Evolutionary conservation across 805 yeast genomes (phyloP), one percentile per base, ranked within the genome.

Genomic region (Yueomyces sp.): DNA sequence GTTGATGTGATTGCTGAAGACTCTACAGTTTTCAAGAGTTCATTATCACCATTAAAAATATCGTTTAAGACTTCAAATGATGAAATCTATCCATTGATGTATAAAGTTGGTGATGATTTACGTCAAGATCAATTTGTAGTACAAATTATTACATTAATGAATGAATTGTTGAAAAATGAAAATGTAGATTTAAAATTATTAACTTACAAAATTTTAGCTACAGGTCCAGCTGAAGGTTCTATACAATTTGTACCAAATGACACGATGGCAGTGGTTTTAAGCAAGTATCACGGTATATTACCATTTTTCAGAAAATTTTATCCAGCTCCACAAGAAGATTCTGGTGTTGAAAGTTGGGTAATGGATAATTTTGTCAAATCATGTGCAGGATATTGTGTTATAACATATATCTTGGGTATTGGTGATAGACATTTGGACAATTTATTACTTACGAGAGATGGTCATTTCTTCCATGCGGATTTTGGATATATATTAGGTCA

Each of bases 381-480:
- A 3, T 86, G 96, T 59, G 96, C 99, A 28, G 99, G 98, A 0
- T 92, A 92, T 57, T 92, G 96, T 67, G 97, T 92, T 1, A 84
- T 92, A 28, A 92, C 98, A 0, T 92, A 92, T 54, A 66, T 92
- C 6, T 65, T 92, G 11, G 99, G 98, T 4, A 96, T 92, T 6
- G 99, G 99, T 12, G 99, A 92, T 63, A 74, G 99, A 45, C 99
- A 92, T 66, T 68, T 92, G 49, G 99, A 92, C 56, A 92, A 92
- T 55, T 65, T 92, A 49, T 68, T 92, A 39, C 72, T 85, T 36
- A 83, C 79, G 42, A 86, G 79, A 49, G 82, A 90, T 72, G 81
- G 94, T 2, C 85, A 79, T 52, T 92, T 92, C 59, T 90, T 94
- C 76, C 99, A 92, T 63, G 96, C 95, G 1, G 99, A 92, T 63